Conservation (phyloP, 371 early-diverging fungal species). For the Mucor circinelloides region DNA sequence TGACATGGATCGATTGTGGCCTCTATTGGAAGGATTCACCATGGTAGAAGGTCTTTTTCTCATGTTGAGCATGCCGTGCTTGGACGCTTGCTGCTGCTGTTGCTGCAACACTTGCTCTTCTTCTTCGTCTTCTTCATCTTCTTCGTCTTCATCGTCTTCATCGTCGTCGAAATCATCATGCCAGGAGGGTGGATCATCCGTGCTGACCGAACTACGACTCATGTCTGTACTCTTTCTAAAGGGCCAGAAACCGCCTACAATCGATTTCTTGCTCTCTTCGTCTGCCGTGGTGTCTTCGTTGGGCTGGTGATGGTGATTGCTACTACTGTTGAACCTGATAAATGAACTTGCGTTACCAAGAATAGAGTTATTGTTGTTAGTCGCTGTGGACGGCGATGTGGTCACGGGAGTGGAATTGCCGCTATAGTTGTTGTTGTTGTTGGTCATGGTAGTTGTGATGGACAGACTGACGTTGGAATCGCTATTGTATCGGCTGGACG, state of each 20-base stretch:
- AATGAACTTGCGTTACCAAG: conserved; percentile 15
- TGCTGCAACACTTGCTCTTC: background rate
- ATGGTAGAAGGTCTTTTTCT: background rate
- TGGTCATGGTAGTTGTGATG: background rate
- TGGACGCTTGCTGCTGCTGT: background rate
- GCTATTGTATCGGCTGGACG: background rate
- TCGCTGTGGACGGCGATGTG: background rate
- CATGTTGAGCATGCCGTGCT: background rate
- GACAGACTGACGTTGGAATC: background rate
- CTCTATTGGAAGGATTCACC: background rate
- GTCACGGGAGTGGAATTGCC: background rate
- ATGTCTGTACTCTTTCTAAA: conserved; percentile 24
- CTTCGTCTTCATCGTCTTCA: conserved; percentile 18
- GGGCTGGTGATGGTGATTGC: background rate
- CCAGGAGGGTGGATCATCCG: conserved; percentile 3
- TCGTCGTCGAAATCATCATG: conserved; percentile 23
- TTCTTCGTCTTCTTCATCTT: background rate
- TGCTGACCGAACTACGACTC: background rate
- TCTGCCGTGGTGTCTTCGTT: background rate
- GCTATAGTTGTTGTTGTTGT: background rate
- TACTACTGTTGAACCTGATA: conserved; percentile 6
- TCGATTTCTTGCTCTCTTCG: conserved; percentile 16
- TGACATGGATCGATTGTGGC: conserved; percentile 24
- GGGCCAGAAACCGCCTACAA: conserved; percentile 28
- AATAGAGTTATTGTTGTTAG: background rate